Evolutionary conservation across 495 filamentous ascomycete genomes (phyloP).

Genomic region (Penicillium antarcticum): DNA sequence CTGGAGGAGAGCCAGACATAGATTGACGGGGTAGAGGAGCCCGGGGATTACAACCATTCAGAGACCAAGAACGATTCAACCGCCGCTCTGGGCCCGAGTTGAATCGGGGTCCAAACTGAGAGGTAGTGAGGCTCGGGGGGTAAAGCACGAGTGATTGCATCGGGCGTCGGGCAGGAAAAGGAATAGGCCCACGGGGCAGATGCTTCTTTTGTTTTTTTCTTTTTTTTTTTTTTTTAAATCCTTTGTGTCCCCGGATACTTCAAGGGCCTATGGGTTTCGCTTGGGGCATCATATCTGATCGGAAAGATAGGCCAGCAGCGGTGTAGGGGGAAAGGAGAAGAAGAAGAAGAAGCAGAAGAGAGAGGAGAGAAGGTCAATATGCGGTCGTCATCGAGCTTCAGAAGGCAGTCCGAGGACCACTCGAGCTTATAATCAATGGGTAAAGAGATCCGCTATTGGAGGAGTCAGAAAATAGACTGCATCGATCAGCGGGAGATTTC

Average conservation of each 20-base stretch:
- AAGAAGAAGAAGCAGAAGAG: no score
- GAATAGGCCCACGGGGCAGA: constrained; percentile 13
- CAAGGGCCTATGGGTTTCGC: constrained; percentile 20
- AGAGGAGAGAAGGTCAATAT: constrained; percentile 29
- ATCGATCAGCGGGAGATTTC: constrained; percentile 40
- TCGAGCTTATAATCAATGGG: constrained; percentile 41
- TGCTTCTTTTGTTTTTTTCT: constrained; percentile 10
- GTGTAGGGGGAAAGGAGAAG: constrained; percentile 6
- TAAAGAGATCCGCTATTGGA: constrained; percentile 37
- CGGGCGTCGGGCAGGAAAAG: constrained; percentile 22
- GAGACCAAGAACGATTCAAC: constrained; percentile 66
- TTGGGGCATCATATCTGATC: constrained; percentile 34
- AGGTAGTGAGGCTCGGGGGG: constrained; percentile 39
- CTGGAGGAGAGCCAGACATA: constrained; percentile 78
- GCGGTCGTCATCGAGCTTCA: constrained; percentile 27
- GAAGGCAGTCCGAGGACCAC: constrained; percentile 21
- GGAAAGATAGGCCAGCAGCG: constrained; percentile 10
- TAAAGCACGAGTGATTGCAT: constrained; percentile 51
- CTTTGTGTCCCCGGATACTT: constrained; percentile 14
- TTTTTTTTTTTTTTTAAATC: background rate
- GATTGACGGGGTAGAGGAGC: constrained; percentile 70
- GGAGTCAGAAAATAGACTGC: constrained; percentile 45
- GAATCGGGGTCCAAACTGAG: constrained; percentile 42
- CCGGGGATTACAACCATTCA: constrained; percentile 64
- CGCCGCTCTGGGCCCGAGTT: constrained; percentile 60